Percentiles rank a stretch among this genome's conserved stretches.
Conservation (phyloP, 345 rosid genomes). For the Pistacia atlantica region DNA sequence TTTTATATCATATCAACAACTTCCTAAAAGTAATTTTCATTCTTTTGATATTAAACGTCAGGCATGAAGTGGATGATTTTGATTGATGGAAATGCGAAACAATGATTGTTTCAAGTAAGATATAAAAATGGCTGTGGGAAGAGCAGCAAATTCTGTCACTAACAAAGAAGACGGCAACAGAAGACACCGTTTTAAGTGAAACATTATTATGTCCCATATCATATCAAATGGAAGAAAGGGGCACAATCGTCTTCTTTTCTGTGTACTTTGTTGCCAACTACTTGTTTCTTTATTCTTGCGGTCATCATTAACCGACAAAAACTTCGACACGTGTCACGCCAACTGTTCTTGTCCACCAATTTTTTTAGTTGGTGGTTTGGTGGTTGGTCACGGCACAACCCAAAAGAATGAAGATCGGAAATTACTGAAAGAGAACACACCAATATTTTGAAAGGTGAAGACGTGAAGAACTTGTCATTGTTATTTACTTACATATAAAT, state of each 20-base stretch:
- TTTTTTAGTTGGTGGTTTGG: background rate
- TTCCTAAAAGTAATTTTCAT: no score
- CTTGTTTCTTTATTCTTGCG: background rate
- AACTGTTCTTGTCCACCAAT: background rate
- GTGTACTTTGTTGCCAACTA: background rate
- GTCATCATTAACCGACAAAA: background rate
- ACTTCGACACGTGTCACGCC: conserved; percentile 7
- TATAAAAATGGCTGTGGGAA: background rate
- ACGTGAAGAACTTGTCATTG: background rate
- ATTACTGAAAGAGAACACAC: background rate
- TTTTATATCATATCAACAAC: no score
- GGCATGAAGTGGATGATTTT: background rate
- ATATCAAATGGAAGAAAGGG: background rate
- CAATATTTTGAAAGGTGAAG: background rate
- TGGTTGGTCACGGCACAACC: background rate
- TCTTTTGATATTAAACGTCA: background rate
- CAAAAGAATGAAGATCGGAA: background rate
- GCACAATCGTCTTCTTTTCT: background rate
- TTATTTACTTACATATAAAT: background rate
- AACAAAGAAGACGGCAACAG: background rate
- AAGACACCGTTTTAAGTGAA: background rate
- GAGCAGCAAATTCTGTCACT: background rate
- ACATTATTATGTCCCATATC: background rate
- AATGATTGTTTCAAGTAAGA: background rate
- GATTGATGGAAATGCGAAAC: background rate